A percentile compares a stretch with the other conserved stretches of the same genome.
phyloP scores from a whole-genome alignment of 768 basidiomycete species.

The Pholiota microspora region DNA sequence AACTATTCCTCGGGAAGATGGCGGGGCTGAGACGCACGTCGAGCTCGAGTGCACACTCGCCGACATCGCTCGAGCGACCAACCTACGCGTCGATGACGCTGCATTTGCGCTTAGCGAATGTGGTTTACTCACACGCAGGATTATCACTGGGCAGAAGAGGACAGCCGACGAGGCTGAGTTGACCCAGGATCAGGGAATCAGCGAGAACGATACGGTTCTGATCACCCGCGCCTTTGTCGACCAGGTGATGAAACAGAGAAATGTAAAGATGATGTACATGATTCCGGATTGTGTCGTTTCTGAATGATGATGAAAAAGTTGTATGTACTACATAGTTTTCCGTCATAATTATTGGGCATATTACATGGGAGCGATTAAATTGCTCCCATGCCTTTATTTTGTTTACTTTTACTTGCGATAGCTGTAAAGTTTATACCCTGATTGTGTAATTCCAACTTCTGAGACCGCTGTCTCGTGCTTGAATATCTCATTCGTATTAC shows the following conservation, averaged over 20 bases:
- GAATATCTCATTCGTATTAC: neutral
- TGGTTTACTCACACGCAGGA: slow-evolving; percentile 61
- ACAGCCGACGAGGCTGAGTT: slow-evolving; percentile 19
- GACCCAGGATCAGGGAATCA: slow-evolving; percentile 6
- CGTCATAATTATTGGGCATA: neutral
- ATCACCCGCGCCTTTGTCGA: slow-evolving; percentile 39
- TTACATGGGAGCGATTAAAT: neutral
- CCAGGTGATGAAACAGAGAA: slow-evolving; percentile 62
- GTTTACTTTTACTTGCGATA: slow-evolving; percentile 1
- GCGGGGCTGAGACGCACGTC: slow-evolving; percentile 69
- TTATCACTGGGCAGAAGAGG: slow-evolving; percentile 18
- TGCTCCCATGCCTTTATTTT: slow-evolving; percentile 24
- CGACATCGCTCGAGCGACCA: slow-evolving; percentile 76
- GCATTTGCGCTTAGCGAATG: slow-evolving; percentile 89
- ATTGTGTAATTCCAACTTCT: neutral
- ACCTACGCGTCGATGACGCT: slow-evolving; percentile 80
- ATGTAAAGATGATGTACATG: slow-evolving; percentile 71
- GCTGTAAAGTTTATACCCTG: slow-evolving; percentile 14
- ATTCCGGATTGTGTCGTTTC: slow-evolving; percentile 53
- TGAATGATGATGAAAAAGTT: neutral
- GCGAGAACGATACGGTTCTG: slow-evolving; percentile 37
- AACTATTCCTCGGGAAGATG: slow-evolving; percentile 58
- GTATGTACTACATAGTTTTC: neutral
- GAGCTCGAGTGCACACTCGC: slow-evolving; percentile 68
- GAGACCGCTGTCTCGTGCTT: neutral